Evolutionary conservation across 495 filamentous ascomycete genomes (phyloP).

Genomic region (Aspergillus sclerotioniger): DNA sequence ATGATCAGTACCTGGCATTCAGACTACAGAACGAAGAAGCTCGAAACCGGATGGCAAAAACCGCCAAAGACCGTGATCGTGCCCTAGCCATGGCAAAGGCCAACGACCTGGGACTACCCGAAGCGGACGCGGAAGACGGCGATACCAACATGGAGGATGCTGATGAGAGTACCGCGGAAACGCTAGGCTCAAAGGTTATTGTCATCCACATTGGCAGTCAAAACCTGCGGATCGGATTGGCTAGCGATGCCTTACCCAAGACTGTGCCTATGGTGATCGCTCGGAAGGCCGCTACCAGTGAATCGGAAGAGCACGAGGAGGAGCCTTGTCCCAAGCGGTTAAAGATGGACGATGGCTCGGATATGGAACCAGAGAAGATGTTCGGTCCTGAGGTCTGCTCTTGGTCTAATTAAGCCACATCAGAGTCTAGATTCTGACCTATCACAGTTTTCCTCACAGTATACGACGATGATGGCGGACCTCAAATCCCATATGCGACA

Average conservation of each 20-base stretch:
- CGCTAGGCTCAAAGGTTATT: conserved; percentile 85
- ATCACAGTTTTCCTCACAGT: conserved; percentile 68
- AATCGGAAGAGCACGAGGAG: conserved; percentile 74
- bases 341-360: conserved; percentile 63
- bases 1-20: conserved; percentile 90
- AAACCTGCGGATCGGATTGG: conserved; percentile 87
- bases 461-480: conserved; percentile 75
- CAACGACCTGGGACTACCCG: conserved; percentile 42
- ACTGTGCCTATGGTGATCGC: conserved; percentile 93
- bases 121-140: conserved; percentile 56
- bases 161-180: conserved; percentile 55
- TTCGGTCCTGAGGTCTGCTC: conserved; percentile 79
- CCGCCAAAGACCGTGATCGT: conserved; percentile 81
- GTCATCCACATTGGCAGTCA: conserved; percentile 98
- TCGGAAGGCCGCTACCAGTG: conserved; percentile 66
- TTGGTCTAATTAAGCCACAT: not conserved
- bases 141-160: conserved; percentile 65
- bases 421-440: conserved; percentile 17
- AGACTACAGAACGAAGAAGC: conserved; percentile 82
- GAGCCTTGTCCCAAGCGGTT: conserved; percentile 87
- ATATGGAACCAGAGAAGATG: conserved; percentile 65
- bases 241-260: conserved; percentile 91
- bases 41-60: conserved; percentile 73
- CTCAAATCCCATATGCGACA: conserved; percentile 85
- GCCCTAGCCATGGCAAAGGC: conserved; percentile 68